Conservation (phyloP, 768 basidiomycete species). For the Cubamyces sp. region DNA sequence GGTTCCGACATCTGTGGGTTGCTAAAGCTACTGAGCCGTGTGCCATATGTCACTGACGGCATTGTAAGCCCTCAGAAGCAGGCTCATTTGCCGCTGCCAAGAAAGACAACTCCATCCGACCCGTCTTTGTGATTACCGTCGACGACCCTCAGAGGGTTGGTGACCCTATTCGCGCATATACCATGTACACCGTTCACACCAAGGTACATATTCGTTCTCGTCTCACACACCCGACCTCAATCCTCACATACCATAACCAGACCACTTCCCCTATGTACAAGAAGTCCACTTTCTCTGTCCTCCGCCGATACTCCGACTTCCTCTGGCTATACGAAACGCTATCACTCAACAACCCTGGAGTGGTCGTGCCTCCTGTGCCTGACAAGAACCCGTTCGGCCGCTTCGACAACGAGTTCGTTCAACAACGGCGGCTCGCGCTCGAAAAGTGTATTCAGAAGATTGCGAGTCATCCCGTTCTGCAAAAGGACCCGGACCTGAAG, state of each 20-base stretch:
- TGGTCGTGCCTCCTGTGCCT: conserved; percentile 94
- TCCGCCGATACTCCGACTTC: conserved; percentile 97
- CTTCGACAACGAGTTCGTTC: conserved; percentile 91
- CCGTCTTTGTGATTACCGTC: conserved; percentile 86
- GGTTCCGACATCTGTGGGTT: conserved; percentile 22
- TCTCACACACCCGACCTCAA: not conserved
- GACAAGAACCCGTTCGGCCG: conserved; percentile 94
- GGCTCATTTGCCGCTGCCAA: conserved; percentile 21
- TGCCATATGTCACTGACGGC: not conserved
- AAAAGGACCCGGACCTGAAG: conserved; percentile 85
- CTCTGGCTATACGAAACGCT: conserved; percentile 94
- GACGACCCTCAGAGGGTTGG: conserved; percentile 97
- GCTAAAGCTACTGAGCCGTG: not conserved
- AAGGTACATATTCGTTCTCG: conserved; percentile 49
- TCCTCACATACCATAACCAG: conserved; percentile 38
- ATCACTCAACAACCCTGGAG: conserved; percentile 90
- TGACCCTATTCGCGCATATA: conserved; percentile 92
- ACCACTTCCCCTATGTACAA: conserved; percentile 86
- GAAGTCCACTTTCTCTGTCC: conserved; percentile 87
- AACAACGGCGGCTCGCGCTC: conserved; percentile 79
- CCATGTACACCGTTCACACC: conserved; percentile 96
- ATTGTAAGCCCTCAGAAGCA: conserved; percentile 4
- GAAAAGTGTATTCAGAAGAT: conserved; percentile 94
- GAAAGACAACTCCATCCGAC: conserved; percentile 54
- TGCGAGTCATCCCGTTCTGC: conserved; percentile 87